Percentiles rank a stretch among this genome's conserved stretches.
These are phyloP conservation scores for Wickerhamomyces strasburgensis DNA, from an alignment of 805 yeast genomes.

Conservation along the genomic window DNA sequence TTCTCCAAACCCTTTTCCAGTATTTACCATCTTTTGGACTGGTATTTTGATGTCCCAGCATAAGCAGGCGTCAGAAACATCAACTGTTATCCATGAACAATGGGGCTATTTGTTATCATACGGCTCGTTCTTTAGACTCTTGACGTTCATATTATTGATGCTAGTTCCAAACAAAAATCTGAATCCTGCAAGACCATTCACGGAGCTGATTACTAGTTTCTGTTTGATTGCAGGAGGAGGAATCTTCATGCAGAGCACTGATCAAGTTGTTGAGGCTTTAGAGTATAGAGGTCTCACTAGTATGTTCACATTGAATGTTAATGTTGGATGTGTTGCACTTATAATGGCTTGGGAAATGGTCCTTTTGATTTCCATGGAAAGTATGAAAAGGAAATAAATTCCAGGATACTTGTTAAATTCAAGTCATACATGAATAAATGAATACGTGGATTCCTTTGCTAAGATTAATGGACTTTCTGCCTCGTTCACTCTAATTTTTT, in stretches of 20 bases:
- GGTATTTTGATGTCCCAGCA: conserved; percentile 95
- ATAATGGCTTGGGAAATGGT: conserved; percentile 86
- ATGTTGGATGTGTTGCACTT: conserved; percentile 72
- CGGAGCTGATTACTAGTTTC: conserved; percentile 78
- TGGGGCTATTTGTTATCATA: conserved; percentile 88
- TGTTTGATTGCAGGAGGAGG: conserved; percentile 83
- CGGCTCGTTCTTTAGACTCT: conserved; percentile 72
- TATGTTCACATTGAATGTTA: conserved; percentile 87
- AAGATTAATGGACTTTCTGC: no score
- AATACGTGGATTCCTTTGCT: no score
- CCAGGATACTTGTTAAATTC: no score
- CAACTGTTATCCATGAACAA: conserved; percentile 80
- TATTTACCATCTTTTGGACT: conserved; percentile 92
- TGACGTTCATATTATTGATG: conserved; percentile 55
- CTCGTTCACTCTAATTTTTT: no score
- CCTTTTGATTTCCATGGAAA: conserved; percentile 57
- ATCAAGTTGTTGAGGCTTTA: conserved; percentile 75
- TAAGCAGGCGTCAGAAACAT: conserved; percentile 71
- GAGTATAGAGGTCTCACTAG: conserved; percentile 77
- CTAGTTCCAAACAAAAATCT: conserved; percentile 35
- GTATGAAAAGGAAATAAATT: conserved; percentile 32
- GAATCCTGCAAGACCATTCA: conserved; percentile 69
- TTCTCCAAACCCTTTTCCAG: conserved; percentile 93
- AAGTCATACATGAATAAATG: no score
- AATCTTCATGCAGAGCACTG: conserved; percentile 88